Conservation (phyloP, 2,329 filamentous ascomycete species). For the Penicillium corylophilum region DNA sequence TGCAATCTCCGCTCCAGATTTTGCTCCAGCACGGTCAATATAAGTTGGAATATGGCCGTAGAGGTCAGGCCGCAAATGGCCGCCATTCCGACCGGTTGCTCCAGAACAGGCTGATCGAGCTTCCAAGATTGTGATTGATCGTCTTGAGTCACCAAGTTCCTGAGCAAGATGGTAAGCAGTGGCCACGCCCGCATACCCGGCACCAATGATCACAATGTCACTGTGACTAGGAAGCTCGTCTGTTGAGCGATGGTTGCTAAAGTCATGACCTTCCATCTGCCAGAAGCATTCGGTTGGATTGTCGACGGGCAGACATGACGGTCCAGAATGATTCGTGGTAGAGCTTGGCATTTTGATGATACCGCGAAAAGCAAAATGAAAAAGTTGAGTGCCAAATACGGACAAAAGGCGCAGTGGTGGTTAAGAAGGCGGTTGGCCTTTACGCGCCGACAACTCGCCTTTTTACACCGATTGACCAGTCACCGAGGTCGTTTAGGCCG, state of each 20-base stretch:
- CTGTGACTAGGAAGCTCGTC: slow-evolving; percentile 39
- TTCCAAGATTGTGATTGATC: slow-evolving; percentile 42
- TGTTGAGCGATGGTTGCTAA: slow-evolving; percentile 44
- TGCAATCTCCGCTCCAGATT: slow-evolving; percentile 41
- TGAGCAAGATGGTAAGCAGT: slow-evolving; percentile 46
- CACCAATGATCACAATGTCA: slow-evolving; percentile 51
- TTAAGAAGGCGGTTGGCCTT: background rate
- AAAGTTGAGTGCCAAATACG: background rate
- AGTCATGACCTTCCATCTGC: slow-evolving; percentile 39
- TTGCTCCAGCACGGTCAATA: slow-evolving; percentile 36
- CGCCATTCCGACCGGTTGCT: slow-evolving; percentile 48
- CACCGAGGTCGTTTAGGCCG: too few species aligned
- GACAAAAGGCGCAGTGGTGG: background rate
- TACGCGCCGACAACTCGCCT: background rate
- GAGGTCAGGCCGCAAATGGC: slow-evolving; percentile 46
- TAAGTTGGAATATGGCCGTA: slow-evolving; percentile 42
- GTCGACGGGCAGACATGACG: slow-evolving; percentile 8
- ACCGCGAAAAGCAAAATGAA: background rate
- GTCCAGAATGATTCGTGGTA: background rate
- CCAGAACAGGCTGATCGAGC: slow-evolving; percentile 45
- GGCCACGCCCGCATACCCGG: slow-evolving; percentile 48
- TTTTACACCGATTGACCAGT: background rate
- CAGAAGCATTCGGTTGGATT: slow-evolving; percentile 38
- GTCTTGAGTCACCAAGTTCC: slow-evolving; percentile 11
- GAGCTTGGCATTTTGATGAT: background rate